A percentile compares a stretch with the other conserved stretches of the same genome.
phyloP scores from a whole-genome alignment of 2,329 filamentous ascomycete genomes.

The Emergomyces orientalis region DNA sequence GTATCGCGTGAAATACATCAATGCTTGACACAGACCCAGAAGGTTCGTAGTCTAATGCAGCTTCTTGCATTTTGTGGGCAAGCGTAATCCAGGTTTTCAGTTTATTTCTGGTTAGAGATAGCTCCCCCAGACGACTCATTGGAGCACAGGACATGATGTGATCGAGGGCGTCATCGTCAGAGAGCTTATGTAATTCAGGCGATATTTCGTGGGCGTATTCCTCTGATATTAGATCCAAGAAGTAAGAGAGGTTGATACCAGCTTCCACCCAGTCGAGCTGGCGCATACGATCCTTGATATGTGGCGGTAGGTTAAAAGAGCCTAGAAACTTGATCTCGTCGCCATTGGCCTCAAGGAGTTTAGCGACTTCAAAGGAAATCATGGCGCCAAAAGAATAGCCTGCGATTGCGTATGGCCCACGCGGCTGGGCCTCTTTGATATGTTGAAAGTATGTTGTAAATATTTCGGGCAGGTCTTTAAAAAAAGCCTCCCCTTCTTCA shows the following conservation, averaged over 20 bases:
- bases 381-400: slow-evolving; percentile 46
- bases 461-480: slow-evolving; percentile 33
- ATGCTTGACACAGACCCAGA: slow-evolving; percentile 28
- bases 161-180: slow-evolving; percentile 13
- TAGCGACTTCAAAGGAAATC: slow-evolving; percentile 44
- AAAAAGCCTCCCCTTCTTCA: slow-evolving; percentile 30
- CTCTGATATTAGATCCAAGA: slow-evolving; percentile 32
- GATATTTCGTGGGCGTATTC: slow-evolving; percentile 17
- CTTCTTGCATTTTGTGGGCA: slow-evolving; percentile 29
- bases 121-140: slow-evolving; percentile 22
- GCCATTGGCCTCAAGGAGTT: slow-evolving; percentile 33
- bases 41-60: slow-evolving; percentile 39
- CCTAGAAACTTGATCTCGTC: slow-evolving; percentile 35
- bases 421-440: slow-evolving; percentile 38
- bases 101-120: slow-evolving; percentile 22
- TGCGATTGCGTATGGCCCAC: slow-evolving; percentile 44
- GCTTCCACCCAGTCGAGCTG: slow-evolving; percentile 31
- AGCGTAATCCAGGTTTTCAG: slow-evolving; percentile 28
- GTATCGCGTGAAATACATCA: slow-evolving; percentile 37
- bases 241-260: slow-evolving; percentile 32
- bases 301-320: slow-evolving; percentile 39
- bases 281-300: slow-evolving; percentile 36
- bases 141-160: slow-evolving; percentile 6
- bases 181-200: slow-evolving; percentile 2
- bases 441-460: slow-evolving; percentile 34